Percentiles rank a stretch among this genome's conserved stretches.
Conservation (phyloP, 2,329 filamentous ascomycete species). For the Sodiomyces alkalinus region DNA sequence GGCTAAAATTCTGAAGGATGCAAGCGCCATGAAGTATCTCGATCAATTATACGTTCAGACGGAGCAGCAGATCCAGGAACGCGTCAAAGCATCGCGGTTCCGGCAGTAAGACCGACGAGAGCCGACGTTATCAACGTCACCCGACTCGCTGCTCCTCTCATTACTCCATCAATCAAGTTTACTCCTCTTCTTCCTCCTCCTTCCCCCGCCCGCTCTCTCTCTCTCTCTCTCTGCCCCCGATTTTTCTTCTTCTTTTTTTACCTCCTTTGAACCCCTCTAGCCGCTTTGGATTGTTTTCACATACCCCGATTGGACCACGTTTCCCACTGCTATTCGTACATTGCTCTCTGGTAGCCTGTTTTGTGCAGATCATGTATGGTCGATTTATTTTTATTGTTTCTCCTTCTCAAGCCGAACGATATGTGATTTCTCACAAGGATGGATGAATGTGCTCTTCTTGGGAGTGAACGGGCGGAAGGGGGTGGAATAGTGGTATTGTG, state of each 20-base stretch:
- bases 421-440: too few species aligned
- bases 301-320: too few species aligned
- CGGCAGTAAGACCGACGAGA: constrained; percentile 13
- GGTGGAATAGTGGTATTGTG: too few species aligned
- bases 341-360: too few species aligned
- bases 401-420: too few species aligned
- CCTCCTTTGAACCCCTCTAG: constrained; percentile 1
- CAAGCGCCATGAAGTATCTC: constrained; percentile 67
- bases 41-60: constrained; percentile 71
- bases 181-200: too few species aligned
- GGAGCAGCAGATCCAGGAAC: constrained; percentile 62
- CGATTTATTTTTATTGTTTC: too few species aligned
- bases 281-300: constrained; percentile 1
- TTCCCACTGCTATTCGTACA: too few species aligned
- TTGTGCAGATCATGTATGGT: too few species aligned
- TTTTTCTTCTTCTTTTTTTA: neutral
- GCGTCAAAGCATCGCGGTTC: constrained; percentile 29
- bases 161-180: neutral
- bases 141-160: constrained; percentile 1
- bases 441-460: too few species aligned
- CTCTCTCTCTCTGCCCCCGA: neutral
- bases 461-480: too few species aligned
- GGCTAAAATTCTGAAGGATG: constrained; percentile 74
- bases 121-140: too few species aligned
- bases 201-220: neutral